Percentiles rank a stretch among this genome's conserved stretches.
These are phyloP conservation scores for Mycena leptocephala DNA, from an alignment of 768 basidiomycete species.

Conservation along the genomic window DNA sequence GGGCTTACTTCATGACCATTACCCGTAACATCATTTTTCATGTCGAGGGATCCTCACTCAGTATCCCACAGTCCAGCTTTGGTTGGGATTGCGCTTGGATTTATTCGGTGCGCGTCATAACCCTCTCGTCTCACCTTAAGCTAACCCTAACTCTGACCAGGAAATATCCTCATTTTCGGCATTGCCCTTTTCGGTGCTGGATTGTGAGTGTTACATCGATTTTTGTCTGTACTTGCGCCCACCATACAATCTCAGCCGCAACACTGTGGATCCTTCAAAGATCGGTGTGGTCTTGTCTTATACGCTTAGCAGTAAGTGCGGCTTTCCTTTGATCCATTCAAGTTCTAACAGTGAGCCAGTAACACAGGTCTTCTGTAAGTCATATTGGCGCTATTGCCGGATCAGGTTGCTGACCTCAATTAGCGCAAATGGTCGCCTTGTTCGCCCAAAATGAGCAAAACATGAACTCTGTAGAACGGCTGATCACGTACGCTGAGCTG, in stretches of 20 bases:
- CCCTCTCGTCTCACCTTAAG: no score
- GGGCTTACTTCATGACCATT: constrained; percentile 77
- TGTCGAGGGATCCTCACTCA: neutral
- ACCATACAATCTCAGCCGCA: constrained; percentile 34
- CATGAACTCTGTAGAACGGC: constrained; percentile 82
- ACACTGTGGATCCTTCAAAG: constrained; percentile 59
- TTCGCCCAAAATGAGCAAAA: constrained; percentile 78
- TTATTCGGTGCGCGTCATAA: no score
- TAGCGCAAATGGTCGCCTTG: constrained; percentile 69
- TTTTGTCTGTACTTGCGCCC: neutral
- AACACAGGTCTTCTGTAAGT: constrained; percentile 69
- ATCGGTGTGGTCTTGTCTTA: constrained; percentile 77
- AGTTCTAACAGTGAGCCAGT: constrained; percentile 48
- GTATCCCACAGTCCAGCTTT: constrained; percentile 65
- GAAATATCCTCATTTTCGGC: constrained; percentile 77
- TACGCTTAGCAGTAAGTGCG: constrained; percentile 63
- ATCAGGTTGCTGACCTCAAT: constrained; percentile 1
- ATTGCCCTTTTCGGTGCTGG: constrained; percentile 81
- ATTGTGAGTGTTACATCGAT: constrained; percentile 47
- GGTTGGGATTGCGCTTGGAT: constrained; percentile 77
- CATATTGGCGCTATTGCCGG: neutral
- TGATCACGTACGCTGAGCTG: constrained; percentile 79
- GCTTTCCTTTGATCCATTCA: neutral
- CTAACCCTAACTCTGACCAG: no score
- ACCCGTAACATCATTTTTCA: constrained; percentile 39